phyloP scores from a whole-genome alignment of 106 monocot genomes.

The Dioscorea zingiberensis region DNA sequence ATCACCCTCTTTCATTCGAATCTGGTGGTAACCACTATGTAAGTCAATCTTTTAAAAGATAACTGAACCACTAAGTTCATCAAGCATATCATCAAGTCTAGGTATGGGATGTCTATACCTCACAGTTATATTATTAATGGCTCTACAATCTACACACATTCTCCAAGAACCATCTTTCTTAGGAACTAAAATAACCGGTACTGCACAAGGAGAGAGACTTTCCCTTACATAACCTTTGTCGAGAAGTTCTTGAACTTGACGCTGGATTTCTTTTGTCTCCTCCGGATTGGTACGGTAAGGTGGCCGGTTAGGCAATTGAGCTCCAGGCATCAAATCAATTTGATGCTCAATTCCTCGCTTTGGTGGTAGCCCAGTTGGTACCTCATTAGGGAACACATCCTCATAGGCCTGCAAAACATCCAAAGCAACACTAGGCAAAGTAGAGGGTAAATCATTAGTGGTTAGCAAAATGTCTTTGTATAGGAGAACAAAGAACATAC shows the following conservation, averaged over 20 bases:
- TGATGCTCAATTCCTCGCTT: conserved; percentile 1
- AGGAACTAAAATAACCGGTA: background rate
- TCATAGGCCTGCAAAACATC: background rate
- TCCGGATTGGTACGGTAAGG: background rate
- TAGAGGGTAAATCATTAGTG: background rate
- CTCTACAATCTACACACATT: background rate
- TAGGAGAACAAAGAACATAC: no score
- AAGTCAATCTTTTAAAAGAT: background rate
- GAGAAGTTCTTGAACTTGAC: background rate
- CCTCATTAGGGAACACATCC: background rate
- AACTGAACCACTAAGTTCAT: background rate
- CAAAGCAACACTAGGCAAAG: background rate
- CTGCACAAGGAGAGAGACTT: background rate
- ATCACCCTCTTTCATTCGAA: no score
- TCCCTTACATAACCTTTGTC: background rate
- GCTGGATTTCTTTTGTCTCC: background rate
- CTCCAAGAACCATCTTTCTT: conserved; percentile 1
- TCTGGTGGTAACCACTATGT: background rate
- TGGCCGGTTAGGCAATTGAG: background rate
- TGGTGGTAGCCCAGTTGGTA: background rate
- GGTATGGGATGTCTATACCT: background rate
- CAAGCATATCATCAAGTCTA: conserved; percentile 4
- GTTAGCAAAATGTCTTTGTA: background rate
- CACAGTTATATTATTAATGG: background rate
- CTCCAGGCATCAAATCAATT: background rate